phyloP scores from a whole-genome alignment of 73 alveolate genomes.

The Symbiodinium natans region DNA sequence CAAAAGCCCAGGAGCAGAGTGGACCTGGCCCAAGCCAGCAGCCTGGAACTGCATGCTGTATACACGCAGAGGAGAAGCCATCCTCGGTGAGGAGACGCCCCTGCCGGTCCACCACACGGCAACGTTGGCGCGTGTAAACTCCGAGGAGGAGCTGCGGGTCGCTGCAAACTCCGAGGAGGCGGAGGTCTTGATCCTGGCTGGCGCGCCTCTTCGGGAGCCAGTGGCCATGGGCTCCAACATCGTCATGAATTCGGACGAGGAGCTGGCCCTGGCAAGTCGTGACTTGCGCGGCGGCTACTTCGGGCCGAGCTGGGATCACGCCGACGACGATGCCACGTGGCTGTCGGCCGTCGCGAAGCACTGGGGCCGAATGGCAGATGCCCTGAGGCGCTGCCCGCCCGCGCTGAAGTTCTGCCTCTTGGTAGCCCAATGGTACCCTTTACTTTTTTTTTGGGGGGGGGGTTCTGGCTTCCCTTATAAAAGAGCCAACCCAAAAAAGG shows the following conservation, averaged over 20 bases:
- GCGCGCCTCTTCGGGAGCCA: conserved; percentile 61
- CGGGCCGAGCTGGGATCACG: conserved; percentile 86
- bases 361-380: conserved; percentile 11
- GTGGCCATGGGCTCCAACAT: conserved; percentile 84
- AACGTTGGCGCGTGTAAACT: neutral
- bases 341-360: neutral
- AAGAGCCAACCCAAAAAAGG: too few species aligned
- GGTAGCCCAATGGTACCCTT: too few species aligned
- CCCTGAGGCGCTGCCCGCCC: neutral
- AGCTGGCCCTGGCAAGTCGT: conserved; percentile 42
- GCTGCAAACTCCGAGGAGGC: neutral
- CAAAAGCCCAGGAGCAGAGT: too few species aligned
- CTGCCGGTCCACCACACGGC: conserved; percentile 59
- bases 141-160: neutral
- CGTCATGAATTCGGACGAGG: conserved; percentile 33
- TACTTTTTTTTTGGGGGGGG: too few species aligned
- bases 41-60: conserved; percentile 55
- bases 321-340: conserved; percentile 75
- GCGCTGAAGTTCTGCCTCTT: too few species aligned
- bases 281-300: conserved; percentile 41
- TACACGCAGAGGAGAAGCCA: conserved; percentile 37
- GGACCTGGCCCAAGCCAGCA: conserved; percentile 61
- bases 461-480: too few species aligned
- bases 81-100: neutral
- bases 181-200: conserved; percentile 43